Evolutionary conservation across 2,329 filamentous ascomycete genomes (phyloP), one percentile per base, ranked within the genome.

Genomic region (Colletotrichum brevisporum): DNA sequence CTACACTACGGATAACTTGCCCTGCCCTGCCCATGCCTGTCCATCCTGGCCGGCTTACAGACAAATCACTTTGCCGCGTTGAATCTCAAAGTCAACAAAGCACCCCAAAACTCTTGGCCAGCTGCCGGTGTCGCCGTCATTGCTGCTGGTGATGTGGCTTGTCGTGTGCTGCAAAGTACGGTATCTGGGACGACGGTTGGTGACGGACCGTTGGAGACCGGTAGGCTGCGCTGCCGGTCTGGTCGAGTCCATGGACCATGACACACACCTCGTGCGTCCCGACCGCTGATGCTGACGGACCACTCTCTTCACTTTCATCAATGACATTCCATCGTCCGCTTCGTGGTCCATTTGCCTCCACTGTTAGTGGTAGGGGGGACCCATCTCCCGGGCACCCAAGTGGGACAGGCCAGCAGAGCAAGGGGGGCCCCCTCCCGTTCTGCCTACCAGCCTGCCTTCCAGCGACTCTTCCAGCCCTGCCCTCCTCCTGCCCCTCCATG

Each of bases 291-390:
- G 41, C 41, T 43, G 41, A 43, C 41, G 41, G 41, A 3, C 31
- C 31, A 36, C 31, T 6, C 18, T 9, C 16, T 47, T 16, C 45
- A 47, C 45, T 16, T 47, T 41, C 61, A 54, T 54, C 48, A 69
- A 54, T 65, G 66, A 69, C 66, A 65, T 55, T 66, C 56, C 43
- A 48, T 50, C 45, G 31, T 45, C 61, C 43, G 54, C 61, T 55
- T 47, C 50, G 43, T 55, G 62, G 61, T 15, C 55, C 53, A 36
- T 65, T 65, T 6, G 16, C n/a, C 56, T 36, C 31, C 31, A 36
- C 31, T 36, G 31, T 36, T 9, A 36, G 31, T n/a, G 48, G 15
- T 18, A 39, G 50, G 12, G 18, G 39, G 43, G 62, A 16, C 50
- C 62, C 63, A 61, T 50, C 36, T 55, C 54, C 55, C 31, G 31